A percentile compares a stretch with the other conserved stretches of the same genome.
Conservation (phyloP, 768 basidiomycete species). For the Leccinum barrowsii region DNA sequence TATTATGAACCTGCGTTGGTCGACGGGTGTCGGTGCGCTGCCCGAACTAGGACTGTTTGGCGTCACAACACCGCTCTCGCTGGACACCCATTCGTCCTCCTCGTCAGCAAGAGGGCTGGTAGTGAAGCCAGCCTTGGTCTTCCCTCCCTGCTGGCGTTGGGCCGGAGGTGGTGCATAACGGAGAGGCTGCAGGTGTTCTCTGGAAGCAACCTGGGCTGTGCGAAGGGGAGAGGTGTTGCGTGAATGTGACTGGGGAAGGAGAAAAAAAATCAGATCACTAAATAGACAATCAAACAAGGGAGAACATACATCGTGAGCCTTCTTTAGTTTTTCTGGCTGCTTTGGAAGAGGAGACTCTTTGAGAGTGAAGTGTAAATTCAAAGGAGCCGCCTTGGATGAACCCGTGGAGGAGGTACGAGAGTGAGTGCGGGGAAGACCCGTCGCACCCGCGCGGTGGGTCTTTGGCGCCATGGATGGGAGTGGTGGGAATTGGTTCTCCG, state of each 20-base stretch:
- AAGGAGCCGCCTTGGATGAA: slow-evolving; percentile 51
- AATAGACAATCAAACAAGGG: slow-evolving; percentile 1
- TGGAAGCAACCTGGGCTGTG: slow-evolving; percentile 26
- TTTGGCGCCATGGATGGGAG: slow-evolving; percentile 46
- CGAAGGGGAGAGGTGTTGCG: slow-evolving; percentile 27
- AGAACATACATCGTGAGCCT: slow-evolving; percentile 29
- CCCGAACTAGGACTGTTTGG: slow-evolving; percentile 52
- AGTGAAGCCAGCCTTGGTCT: slow-evolving; percentile 54
- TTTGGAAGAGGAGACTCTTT: slow-evolving; percentile 47
- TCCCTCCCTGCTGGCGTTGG: slow-evolving; percentile 32
- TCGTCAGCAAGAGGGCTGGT: slow-evolving; percentile 46
- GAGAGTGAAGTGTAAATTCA: slow-evolving; percentile 67
- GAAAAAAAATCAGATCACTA: slow-evolving; percentile 14
- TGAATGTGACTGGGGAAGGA: slow-evolving; percentile 13
- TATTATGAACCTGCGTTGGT: slow-evolving; percentile 16
- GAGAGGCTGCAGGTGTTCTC: slow-evolving; percentile 34
- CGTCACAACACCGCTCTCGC: slow-evolving; percentile 71
- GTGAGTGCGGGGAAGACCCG: slow-evolving; percentile 54
- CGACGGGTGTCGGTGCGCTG: slow-evolving; percentile 34
- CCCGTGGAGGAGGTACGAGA: slow-evolving; percentile 57
- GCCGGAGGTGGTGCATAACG: slow-evolving; percentile 26
- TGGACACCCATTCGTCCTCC: slow-evolving; percentile 77
- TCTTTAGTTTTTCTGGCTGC: slow-evolving; percentile 52
- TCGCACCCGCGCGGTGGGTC: slow-evolving; percentile 42
- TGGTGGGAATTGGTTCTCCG: slow-evolving; percentile 30